phyloP scores from a whole-genome alignment of 2,329 filamentous ascomycete genomes.

The Colletotrichum truncatum region DNA sequence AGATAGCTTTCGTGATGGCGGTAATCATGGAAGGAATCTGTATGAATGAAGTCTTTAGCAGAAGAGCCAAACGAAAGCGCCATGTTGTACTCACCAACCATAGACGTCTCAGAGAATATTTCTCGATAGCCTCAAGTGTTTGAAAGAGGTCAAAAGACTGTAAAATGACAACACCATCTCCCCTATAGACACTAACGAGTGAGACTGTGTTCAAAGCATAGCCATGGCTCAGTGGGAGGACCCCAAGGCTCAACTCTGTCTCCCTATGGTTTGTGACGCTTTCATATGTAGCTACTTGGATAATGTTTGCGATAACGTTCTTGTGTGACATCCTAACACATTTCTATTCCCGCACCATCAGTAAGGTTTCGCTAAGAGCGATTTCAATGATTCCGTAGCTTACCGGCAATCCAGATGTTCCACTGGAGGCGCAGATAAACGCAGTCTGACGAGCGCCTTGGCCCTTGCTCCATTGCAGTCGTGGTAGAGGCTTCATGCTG shows the following conservation, averaged over 20 bases:
- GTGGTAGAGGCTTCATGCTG: slow-evolving; percentile 53
- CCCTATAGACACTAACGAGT: slow-evolving; percentile 72
- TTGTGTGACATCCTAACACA: slow-evolving; percentile 81
- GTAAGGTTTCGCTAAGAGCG: too few relatives aligned
- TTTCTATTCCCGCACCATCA: slow-evolving; percentile 58
- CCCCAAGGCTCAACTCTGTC: slow-evolving; percentile 60
- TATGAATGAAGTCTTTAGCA: not conserved
- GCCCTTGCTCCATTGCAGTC: slow-evolving; percentile 60
- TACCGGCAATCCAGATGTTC: slow-evolving; percentile 75
- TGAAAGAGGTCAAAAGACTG: slow-evolving; percentile 76
- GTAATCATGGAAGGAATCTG: slow-evolving; percentile 84
- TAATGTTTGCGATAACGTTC: slow-evolving; percentile 78
- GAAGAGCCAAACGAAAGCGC: not conserved
- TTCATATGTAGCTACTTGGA: slow-evolving; percentile 65
- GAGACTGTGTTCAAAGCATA: slow-evolving; percentile 78
- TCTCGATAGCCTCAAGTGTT: slow-evolving; percentile 71
- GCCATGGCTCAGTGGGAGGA: slow-evolving; percentile 82
- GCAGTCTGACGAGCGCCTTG: slow-evolving; percentile 68
- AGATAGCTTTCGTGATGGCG: slow-evolving; percentile 44
- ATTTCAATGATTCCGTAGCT: slow-evolving; percentile 25
- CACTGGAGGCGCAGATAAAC: slow-evolving; percentile 76
- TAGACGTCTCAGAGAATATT: slow-evolving; percentile 46
- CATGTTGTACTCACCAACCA: not conserved
- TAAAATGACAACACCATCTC: slow-evolving; percentile 76
- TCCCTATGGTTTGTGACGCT: slow-evolving; percentile 37